phyloP scores from a whole-genome alignment of 176 grass and related monocot genomes.

The Puccinellia tenuiflora region DNA sequence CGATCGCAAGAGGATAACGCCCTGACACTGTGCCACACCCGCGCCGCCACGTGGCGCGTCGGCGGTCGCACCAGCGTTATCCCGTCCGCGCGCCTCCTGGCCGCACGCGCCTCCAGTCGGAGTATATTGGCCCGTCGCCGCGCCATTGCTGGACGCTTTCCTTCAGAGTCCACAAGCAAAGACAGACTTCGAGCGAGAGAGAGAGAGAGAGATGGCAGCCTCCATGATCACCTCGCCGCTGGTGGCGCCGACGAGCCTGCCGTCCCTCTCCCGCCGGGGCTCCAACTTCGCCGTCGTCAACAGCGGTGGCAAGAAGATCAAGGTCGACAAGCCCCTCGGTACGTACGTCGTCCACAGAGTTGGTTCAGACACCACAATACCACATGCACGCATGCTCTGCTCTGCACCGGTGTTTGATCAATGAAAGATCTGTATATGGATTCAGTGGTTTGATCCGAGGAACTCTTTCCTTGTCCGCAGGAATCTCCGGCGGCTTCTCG shows the following conservation, averaged over 20 bases:
- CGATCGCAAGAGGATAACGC: conserved; percentile 35
- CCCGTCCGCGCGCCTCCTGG: not conserved
- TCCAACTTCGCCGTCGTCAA: conserved; percentile 43
- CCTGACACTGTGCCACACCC: not conserved
- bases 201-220: conserved; percentile 40
- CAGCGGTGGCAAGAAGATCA: conserved; percentile 67
- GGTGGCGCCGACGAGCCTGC: conserved; percentile 44
- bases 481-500: conserved; percentile 39
- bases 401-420: not conserved
- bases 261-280: conserved; percentile 39
- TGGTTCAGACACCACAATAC: not conserved
- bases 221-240: conserved; percentile 50
- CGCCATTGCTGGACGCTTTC: not conserved
- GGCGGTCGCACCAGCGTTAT: conserved; percentile 32
- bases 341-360: not conserved
- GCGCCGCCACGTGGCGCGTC: not conserved
- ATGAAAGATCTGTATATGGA: not conserved
- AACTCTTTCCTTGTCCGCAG: conserved; percentile 4
- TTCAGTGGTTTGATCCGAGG: not conserved
- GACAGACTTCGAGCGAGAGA: not conserved
- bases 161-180: not conserved
- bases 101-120: conserved; percentile 3
- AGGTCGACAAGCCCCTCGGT: conserved; percentile 66
- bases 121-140: conserved; percentile 23
- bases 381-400: not conserved